Evolutionary conservation across 1,284 basidiomycete species (phyloP).

Genomic region (Moesziomyces parantarcticus): DNA sequence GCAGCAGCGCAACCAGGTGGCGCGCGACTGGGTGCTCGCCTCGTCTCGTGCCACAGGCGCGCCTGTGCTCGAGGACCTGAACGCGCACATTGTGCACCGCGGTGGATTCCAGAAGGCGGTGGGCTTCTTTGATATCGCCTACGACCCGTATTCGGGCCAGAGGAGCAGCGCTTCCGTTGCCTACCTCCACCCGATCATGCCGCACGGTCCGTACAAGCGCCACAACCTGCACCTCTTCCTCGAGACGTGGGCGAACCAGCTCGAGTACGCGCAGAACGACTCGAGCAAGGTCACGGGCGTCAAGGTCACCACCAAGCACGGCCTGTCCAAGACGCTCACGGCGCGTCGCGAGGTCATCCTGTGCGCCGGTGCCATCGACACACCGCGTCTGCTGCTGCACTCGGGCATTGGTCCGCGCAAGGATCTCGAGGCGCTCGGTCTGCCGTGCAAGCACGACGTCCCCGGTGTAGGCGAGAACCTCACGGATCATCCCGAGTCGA

Average conservation of each 20-base stretch:
- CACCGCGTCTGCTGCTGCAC: slow-evolving; percentile 72
- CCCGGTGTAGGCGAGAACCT: slow-evolving; percentile 73
- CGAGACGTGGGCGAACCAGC: slow-evolving; percentile 66
- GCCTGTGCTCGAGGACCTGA: slow-evolving; percentile 64
- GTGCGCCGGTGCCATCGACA: slow-evolving; percentile 69
- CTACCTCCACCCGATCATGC: slow-evolving; percentile 69
- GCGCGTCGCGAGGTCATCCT: slow-evolving; percentile 65
- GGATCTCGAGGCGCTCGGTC: slow-evolving; percentile 69
- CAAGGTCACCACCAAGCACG: slow-evolving; percentile 55
- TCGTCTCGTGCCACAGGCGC: slow-evolving; percentile 59
- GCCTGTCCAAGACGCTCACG: slow-evolving; percentile 56
- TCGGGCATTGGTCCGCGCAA: slow-evolving; percentile 71
- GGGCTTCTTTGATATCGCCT: slow-evolving; percentile 68
- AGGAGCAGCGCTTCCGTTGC: slow-evolving; percentile 65
- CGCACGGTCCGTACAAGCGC: slow-evolving; percentile 60
- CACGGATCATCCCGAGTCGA: slow-evolving; percentile 71
- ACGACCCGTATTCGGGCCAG: slow-evolving; percentile 66
- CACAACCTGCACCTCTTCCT: slow-evolving; percentile 68
- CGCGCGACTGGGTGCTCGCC: slow-evolving; percentile 66
- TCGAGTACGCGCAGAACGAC: slow-evolving; percentile 53
- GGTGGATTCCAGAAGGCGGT: slow-evolving; percentile 63
- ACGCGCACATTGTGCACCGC: slow-evolving; percentile 63
- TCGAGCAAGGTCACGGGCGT: slow-evolving; percentile 54
- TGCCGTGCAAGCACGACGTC: slow-evolving; percentile 70
- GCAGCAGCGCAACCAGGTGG: slow-evolving; percentile 67